Evolutionary conservation across 495 filamentous ascomycete species (phyloP).

Genomic region (Achaetomiella virescens): DNA sequence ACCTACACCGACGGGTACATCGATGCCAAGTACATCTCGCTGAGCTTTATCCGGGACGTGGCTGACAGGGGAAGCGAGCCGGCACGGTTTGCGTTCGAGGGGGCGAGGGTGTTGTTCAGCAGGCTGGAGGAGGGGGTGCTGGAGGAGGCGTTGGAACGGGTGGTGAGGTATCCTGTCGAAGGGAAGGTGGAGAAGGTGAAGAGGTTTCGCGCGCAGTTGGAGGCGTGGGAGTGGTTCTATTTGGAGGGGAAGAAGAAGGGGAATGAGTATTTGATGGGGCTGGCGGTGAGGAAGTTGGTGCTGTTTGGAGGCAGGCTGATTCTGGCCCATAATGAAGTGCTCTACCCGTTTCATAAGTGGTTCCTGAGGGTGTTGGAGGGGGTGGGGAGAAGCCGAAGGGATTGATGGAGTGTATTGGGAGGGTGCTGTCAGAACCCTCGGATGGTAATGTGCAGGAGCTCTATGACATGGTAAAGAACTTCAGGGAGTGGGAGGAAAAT

Average conservation of each 20-base stretch:
- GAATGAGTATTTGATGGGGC: constrained; percentile 13
- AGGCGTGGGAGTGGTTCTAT: constrained; percentile 19
- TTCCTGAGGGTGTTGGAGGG: constrained; percentile 17
- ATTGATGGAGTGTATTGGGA: constrained; percentile 13
- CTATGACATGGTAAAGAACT: constrained; percentile 15
- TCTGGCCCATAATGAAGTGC: constrained; percentile 18
- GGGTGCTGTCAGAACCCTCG: constrained; percentile 3
- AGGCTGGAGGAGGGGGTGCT: not conserved
- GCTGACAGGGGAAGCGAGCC: constrained; percentile 22
- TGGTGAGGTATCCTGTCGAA: constrained; percentile 8
- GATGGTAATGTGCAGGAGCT: constrained; percentile 12
- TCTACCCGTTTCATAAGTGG: constrained; percentile 27
- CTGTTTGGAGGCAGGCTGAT: constrained; percentile 22
- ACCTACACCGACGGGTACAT: constrained; percentile 20
- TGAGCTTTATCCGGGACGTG: constrained; percentile 15
- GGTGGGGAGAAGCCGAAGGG: constrained; percentile 15
- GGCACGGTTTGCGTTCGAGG: constrained; percentile 19
- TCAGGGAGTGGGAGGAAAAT: constrained; percentile 12
- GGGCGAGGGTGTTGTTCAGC: constrained; percentile 12
- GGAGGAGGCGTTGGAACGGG: not conserved
- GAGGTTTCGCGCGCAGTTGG: constrained; percentile 18
- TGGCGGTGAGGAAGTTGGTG: constrained; percentile 18
- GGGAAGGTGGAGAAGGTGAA: constrained; percentile 9
- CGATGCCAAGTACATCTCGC: constrained; percentile 21
- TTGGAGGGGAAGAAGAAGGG: constrained; percentile 15